These are phyloP conservation scores for Saksenaea vasiformis DNA, from an alignment of 371 early-diverging fungal species.

Conservation along the genomic window DNA sequence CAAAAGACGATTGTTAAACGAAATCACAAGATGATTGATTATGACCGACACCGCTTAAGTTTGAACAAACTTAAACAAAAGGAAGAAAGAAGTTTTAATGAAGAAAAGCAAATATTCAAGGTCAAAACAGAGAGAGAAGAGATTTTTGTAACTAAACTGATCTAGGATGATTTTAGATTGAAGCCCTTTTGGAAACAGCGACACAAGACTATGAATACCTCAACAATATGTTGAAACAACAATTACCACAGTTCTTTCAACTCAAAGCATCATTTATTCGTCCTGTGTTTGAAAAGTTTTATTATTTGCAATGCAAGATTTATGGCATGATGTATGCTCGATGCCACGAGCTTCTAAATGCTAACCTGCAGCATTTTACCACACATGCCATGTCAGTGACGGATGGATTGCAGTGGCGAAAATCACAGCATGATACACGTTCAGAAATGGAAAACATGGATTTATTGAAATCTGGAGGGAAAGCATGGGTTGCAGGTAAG, in stretches of 20 bases:
- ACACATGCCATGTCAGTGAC: constrained; percentile 37
- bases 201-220: constrained; percentile 74
- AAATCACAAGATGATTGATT: constrained; percentile 82
- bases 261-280: constrained; percentile 64
- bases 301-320: constrained; percentile 68
- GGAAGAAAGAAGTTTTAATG: constrained; percentile 63
- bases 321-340: constrained; percentile 57
- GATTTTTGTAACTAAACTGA: not conserved
- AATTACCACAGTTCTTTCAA: constrained; percentile 70
- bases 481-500: constrained; percentile 41
- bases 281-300: constrained; percentile 75
- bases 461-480: constrained; percentile 44
- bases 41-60: constrained; percentile 74
- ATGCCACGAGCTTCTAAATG: constrained; percentile 51
- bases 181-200: constrained; percentile 69
- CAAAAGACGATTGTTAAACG: constrained; percentile 78
- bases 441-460: constrained; percentile 41
- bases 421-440: constrained; percentile 26
- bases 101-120: constrained; percentile 75
- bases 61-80: constrained; percentile 70
- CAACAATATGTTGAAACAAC: constrained; percentile 66
- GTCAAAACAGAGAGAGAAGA: constrained; percentile 13
- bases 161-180: constrained; percentile 13
- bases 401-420: constrained; percentile 38
- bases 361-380: constrained; percentile 38